Conservation (phyloP, 305 asterid genomes). For the Solanum aculeatissimum region DNA sequence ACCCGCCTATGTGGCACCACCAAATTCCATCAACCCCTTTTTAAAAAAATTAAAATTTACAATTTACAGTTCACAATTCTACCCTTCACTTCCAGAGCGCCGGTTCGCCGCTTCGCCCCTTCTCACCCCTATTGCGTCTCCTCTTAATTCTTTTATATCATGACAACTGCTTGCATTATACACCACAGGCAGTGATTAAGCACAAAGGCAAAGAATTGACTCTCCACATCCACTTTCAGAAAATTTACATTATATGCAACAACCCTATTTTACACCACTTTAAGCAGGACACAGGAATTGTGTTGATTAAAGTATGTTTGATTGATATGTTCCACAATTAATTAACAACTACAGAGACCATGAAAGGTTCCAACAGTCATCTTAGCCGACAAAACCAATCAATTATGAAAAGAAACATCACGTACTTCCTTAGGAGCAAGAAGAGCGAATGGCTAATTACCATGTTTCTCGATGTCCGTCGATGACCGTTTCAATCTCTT, state of each 20-base stretch:
- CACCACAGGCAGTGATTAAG: not conserved
- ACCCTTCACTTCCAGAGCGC: no score
- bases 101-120: no score
- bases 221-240: not conserved
- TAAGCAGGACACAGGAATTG: not conserved
- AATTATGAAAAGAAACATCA: not conserved
- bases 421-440: slow-evolving; percentile 6
- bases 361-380: not conserved
- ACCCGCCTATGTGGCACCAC: no score
- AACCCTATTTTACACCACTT: not conserved
- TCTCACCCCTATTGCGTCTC: no score
- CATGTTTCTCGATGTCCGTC: not conserved
- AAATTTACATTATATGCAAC: not conserved
- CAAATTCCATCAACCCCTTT: no score
- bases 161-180: not conserved
- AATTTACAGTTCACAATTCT: no score
- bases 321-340: not conserved
- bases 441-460: slow-evolving; percentile 6
- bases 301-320: not conserved
- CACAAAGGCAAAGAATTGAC: not conserved
- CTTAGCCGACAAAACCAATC: not conserved
- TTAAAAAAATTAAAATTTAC: no score
- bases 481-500: slow-evolving; percentile 6
- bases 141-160: not conserved
- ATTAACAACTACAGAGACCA: not conserved